Percentiles rank a stretch among this genome's conserved stretches.
Conservation (phyloP, 352 stramenopile genomes). For the Phytophthora kernoviae region DNA sequence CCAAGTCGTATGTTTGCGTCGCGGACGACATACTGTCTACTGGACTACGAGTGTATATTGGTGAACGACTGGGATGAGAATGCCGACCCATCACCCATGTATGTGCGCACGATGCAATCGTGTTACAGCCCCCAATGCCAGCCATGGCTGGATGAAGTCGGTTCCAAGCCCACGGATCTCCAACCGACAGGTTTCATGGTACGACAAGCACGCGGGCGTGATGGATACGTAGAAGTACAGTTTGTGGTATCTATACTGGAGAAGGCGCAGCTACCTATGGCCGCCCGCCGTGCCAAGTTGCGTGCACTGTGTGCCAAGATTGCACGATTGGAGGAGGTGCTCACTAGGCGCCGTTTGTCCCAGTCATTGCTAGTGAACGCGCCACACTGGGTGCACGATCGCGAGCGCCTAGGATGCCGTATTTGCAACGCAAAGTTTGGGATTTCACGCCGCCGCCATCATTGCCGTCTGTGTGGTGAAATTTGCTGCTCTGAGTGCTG, state of each 20-base stretch:
- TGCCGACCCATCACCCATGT: constrained; percentile 58
- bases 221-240: constrained; percentile 74
- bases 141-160: constrained; percentile 68
- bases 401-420: constrained; percentile 59
- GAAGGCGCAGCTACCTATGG: constrained; percentile 64
- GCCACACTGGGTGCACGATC: constrained; percentile 73
- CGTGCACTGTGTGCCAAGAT: constrained; percentile 59
- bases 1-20: constrained; percentile 70
- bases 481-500: constrained; percentile 79
- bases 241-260: constrained; percentile 80
- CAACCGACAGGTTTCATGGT: constrained; percentile 83
- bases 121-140: constrained; percentile 66
- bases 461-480: constrained; percentile 80
- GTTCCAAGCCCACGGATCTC: constrained; percentile 48
- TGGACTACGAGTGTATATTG: constrained; percentile 80
- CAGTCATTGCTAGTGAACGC: constrained; percentile 70
- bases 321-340: constrained; percentile 65
- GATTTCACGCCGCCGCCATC: constrained; percentile 73
- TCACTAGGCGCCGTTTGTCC: constrained; percentile 73
- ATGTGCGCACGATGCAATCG: constrained; percentile 71
- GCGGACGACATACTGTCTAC: constrained; percentile 63
- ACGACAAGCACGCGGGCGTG: constrained; percentile 45
- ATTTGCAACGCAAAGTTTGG: constrained; percentile 72
- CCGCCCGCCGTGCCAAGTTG: constrained; percentile 59
- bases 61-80: constrained; percentile 77